Conservation (phyloP, 805 yeast species). For the Starmerella geochares region DNA sequence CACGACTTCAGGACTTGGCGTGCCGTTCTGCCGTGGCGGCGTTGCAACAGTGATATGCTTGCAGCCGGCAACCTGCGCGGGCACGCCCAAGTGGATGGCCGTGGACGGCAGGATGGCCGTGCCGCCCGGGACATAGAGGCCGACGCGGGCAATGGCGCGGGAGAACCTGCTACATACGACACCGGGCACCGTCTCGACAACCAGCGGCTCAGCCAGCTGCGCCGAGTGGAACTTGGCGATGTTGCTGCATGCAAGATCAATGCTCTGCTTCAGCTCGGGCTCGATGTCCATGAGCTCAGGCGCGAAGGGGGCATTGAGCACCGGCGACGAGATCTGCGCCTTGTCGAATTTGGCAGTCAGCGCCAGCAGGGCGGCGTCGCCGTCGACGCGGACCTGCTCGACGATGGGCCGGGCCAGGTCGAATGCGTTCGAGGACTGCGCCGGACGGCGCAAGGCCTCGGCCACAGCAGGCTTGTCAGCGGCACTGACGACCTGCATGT, state of each 20-base stretch:
- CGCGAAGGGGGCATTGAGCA: constrained; percentile 81
- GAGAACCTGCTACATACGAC: constrained; percentile 90
- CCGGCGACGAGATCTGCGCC: constrained; percentile 60
- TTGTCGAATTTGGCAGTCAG: constrained; percentile 85
- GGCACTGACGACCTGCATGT: constrained; percentile 30
- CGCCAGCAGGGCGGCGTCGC: constrained; percentile 83
- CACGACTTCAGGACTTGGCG: constrained; percentile 90
- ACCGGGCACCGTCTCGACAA: constrained; percentile 89
- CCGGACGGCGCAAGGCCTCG: constrained; percentile 78
- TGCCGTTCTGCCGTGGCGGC: constrained; percentile 91
- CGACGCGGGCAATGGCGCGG: constrained; percentile 88
- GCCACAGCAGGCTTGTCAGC: constrained; percentile 38
- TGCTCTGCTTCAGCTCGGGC: constrained; percentile 66
- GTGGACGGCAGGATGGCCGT: constrained; percentile 97
- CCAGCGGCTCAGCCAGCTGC: constrained; percentile 59
- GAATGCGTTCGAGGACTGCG: constrained; percentile 89
- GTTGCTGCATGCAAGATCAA: constrained; percentile 81
- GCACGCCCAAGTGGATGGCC: constrained; percentile 95
- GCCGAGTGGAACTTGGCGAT: constrained; percentile 90
- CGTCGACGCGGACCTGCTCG: constrained; percentile 59
- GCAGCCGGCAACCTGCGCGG: constrained; percentile 97
- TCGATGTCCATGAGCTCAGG: constrained; percentile 60
- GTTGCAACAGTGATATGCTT: constrained; percentile 84
- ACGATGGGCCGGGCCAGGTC: constrained; percentile 84
- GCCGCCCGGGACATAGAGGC: constrained; percentile 96